These are phyloP conservation scores for Saturnispora halmiae DNA, from an alignment of 805 yeast species.

Conservation along the genomic window DNA sequence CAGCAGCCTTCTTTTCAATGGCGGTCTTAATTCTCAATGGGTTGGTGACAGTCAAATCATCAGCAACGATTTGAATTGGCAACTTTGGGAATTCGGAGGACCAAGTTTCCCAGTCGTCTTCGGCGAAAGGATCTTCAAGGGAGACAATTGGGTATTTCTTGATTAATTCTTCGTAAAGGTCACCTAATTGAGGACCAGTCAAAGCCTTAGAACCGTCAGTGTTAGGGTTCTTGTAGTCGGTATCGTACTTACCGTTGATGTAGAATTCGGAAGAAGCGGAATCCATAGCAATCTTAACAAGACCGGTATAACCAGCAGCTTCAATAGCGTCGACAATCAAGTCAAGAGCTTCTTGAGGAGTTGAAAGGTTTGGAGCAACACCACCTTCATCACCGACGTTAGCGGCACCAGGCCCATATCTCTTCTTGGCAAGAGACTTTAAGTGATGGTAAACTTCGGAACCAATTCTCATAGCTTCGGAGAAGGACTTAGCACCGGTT, in stretches of 20 bases:
- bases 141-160: conserved; percentile 95
- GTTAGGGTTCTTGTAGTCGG: conserved; percentile 97
- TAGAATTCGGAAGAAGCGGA: conserved; percentile 96
- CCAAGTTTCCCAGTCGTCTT: conserved; percentile 99
- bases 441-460: conserved; percentile 96
- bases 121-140: conserved; percentile 98
- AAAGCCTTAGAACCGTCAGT: conserved; percentile 88
- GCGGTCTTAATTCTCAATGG: conserved; percentile 90
- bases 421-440: conserved; percentile 86
- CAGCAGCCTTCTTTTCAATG: conserved; percentile 91
- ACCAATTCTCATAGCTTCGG: conserved; percentile 96
- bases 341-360: conserved; percentile 96
- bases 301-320: conserved; percentile 91
- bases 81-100: conserved; percentile 68
- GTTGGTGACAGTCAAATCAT: conserved; percentile 98
- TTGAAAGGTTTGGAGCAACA: conserved; percentile 95
- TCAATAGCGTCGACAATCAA: conserved; percentile 84
- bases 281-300: conserved; percentile 87
- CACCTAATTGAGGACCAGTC: conserved; percentile 79
- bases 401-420: conserved; percentile 97
- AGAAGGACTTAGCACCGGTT: conserved; percentile 77
- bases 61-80: conserved; percentile 89
- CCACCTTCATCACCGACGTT: conserved; percentile 99
- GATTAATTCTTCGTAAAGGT: conserved; percentile 69
- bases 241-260: conserved; percentile 94